A percentile compares a stretch with the other conserved stretches of the same genome.
Evolutionary conservation across 345 rosid genomes (phyloP).

Genomic region (Euphorbia peplus): DNA sequence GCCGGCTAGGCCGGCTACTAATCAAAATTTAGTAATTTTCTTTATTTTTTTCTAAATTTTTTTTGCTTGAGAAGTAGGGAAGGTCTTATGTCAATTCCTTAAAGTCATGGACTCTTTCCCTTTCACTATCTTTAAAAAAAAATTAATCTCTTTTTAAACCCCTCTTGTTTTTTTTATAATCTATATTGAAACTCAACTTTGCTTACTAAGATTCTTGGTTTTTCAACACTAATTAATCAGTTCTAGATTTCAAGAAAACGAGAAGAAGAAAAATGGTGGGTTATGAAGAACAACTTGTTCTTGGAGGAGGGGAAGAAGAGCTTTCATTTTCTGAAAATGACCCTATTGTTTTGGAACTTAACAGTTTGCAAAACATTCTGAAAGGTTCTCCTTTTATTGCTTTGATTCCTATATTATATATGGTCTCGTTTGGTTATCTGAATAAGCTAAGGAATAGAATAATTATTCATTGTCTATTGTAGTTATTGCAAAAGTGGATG

Average conservation of each 20-base stretch:
- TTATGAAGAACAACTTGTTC: conserved; percentile 31
- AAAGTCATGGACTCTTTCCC: conserved; percentile 41
- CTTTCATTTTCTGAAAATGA: conserved; percentile 37
- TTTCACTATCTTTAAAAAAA: not conserved
- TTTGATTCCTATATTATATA: no score
- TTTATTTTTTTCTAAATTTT: no score
- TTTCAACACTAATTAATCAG: no score
- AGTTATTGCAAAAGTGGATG: no score
- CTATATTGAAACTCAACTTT: not conserved
- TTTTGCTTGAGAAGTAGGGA: conserved; percentile 73
- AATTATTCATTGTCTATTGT: no score
- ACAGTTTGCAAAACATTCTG: conserved; percentile 62
- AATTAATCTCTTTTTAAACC: conserved; percentile 14
- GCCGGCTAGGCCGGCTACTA: conserved; percentile 51
- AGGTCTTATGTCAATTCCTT: conserved; percentile 53
- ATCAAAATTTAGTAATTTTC: conserved; percentile 10
- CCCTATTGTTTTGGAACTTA: conserved; percentile 69
- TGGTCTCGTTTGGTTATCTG: no score
- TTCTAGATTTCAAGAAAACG: not conserved
- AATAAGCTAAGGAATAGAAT: no score
- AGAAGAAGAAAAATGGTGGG: conserved; percentile 33
- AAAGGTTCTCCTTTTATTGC: conserved; percentile 40
- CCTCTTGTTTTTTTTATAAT: conserved; percentile 6
- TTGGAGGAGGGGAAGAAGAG: conserved; percentile 35
- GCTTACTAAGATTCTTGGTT: no score